phyloP scores from a whole-genome alignment of 306 rosid genomes.

The Acacia melanoxylon region DNA sequence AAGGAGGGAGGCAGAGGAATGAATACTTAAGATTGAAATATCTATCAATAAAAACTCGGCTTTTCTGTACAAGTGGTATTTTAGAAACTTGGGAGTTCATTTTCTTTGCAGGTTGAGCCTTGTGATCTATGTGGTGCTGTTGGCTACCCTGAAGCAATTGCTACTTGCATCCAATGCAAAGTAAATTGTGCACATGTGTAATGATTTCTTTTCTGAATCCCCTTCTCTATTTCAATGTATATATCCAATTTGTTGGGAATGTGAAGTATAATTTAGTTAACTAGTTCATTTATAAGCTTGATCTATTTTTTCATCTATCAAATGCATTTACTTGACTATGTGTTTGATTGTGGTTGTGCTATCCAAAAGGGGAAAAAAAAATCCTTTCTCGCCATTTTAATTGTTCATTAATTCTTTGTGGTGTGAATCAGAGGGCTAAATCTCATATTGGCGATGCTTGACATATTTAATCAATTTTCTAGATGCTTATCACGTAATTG shows the following conservation, averaged over 20 bases:
- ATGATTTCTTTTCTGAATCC: slow-evolving; percentile 28
- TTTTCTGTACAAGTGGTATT: slow-evolving; percentile 10
- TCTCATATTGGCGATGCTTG: not conserved
- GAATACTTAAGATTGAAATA: not conserved
- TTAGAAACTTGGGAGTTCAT: slow-evolving; percentile 15
- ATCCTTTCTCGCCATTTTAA: slow-evolving; percentile 7
- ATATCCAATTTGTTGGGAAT: slow-evolving; percentile 14
- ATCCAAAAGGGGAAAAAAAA: not conserved
- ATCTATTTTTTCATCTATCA: slow-evolving; percentile 10
- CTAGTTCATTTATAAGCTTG: not conserved
- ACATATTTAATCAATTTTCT: not conserved
- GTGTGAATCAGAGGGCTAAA: not conserved
- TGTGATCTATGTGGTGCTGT: slow-evolving; percentile 59
- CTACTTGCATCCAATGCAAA: slow-evolving; percentile 54
- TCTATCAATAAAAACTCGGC: not conserved
- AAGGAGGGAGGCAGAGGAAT: not conserved
- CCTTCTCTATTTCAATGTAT: slow-evolving; percentile 19
- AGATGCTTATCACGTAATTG: not conserved
- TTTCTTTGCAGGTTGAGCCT: slow-evolving; percentile 46
- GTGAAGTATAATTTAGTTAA: not conserved
- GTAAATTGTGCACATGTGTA: slow-evolving; percentile 53
- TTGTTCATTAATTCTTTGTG: slow-evolving; percentile 7
- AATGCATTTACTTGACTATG: not conserved
- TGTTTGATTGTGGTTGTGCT: not conserved
- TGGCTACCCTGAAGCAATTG: slow-evolving; percentile 39